A percentile compares a stretch with the other conserved stretches of the same genome.
Conservation (phyloP, 495 filamentous ascomycete genomes). For the Podospora appendiculata region DNA sequence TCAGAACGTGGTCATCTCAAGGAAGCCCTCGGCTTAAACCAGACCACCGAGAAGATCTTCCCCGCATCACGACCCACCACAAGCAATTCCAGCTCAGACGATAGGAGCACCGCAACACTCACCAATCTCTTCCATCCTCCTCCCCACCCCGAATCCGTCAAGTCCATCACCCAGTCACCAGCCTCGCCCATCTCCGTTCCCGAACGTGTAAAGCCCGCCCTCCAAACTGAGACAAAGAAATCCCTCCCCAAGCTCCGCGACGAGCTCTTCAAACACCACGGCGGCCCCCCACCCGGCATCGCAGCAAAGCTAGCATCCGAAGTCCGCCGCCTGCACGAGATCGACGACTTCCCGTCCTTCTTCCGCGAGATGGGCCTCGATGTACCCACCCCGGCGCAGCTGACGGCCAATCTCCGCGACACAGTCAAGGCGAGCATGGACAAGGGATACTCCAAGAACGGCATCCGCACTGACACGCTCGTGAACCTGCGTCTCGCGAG, state of each 20-base stretch:
- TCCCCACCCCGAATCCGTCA: too few species aligned
- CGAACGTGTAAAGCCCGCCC: too few species aligned
- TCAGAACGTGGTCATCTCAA: too few species aligned
- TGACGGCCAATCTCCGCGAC: constrained; percentile 29
- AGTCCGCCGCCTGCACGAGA: constrained; percentile 35
- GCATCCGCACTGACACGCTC: not conserved
- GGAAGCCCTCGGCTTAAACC: too few species aligned
- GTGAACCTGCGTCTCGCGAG: not conserved
- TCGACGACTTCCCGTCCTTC: constrained; percentile 37
- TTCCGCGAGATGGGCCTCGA: constrained; percentile 35
- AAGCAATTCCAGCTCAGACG: too few species aligned
- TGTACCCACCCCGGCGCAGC: constrained; percentile 15
- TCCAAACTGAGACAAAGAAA: not conserved
- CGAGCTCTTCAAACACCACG: constrained; percentile 39
- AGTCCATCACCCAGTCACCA: too few species aligned
- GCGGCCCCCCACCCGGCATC: constrained; percentile 34
- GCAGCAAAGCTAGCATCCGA: constrained; percentile 31
- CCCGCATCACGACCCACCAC: too few species aligned
- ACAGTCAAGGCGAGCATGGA: constrained; percentile 31
- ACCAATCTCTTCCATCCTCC: too few species aligned
- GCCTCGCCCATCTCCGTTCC: too few species aligned
- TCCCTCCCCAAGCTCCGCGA: constrained; percentile 30
- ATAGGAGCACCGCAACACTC: too few species aligned
- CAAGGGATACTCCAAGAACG: constrained; percentile 30
- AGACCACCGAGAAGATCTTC: too few species aligned